A percentile compares a stretch with the other conserved stretches of the same genome.
These are phyloP conservation scores for Hypoxylon cercidicola DNA, from an alignment of 495 filamentous ascomycete genomes.

Conservation along the genomic window DNA sequence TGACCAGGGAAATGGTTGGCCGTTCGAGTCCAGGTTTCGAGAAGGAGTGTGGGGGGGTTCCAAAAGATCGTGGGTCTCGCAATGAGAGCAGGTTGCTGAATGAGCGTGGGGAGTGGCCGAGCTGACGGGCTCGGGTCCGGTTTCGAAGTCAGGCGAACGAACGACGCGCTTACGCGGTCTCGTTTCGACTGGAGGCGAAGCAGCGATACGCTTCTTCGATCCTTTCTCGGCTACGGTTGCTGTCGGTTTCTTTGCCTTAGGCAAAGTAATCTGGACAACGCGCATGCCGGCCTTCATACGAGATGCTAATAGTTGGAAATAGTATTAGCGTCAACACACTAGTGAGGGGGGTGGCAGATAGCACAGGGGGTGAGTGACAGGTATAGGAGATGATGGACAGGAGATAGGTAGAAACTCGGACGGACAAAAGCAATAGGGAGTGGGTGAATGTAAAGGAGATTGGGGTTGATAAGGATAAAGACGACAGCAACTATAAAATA, in stretches of 20 bases:
- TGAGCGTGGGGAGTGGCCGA: background rate
- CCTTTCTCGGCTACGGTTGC: background rate
- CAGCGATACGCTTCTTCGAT: slow-evolving; percentile 6
- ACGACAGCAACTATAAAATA: background rate
- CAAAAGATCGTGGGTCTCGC: background rate
- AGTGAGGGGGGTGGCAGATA: background rate
- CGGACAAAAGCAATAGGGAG: too few relatives aligned
- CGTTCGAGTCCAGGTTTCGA: slow-evolving; percentile 27
- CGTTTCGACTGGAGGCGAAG: slow-evolving; percentile 6
- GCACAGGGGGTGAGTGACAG: background rate
- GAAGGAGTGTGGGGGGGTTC: slow-evolving; percentile 16
- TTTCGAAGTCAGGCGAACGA: background rate
- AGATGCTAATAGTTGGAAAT: slow-evolving; percentile 21
- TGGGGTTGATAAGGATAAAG: background rate
- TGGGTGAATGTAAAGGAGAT: too few relatives aligned
- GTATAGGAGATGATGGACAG: background rate
- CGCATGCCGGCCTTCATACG: slow-evolving; percentile 33
- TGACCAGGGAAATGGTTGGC: slow-evolving; percentile 32
- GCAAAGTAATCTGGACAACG: slow-evolving; percentile 16
- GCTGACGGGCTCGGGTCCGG: background rate
- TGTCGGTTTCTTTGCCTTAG: slow-evolving; percentile 2
- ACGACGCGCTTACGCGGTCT: slow-evolving; percentile 1
- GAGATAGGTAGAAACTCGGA: background rate
- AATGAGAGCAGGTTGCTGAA: background rate
- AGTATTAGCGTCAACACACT: background rate